A percentile compares a stretch with the other conserved stretches of the same genome.
These are phyloP conservation scores for Silene conica DNA, from an alignment of 148 eudicot genomes.

Conservation along the genomic window DNA sequence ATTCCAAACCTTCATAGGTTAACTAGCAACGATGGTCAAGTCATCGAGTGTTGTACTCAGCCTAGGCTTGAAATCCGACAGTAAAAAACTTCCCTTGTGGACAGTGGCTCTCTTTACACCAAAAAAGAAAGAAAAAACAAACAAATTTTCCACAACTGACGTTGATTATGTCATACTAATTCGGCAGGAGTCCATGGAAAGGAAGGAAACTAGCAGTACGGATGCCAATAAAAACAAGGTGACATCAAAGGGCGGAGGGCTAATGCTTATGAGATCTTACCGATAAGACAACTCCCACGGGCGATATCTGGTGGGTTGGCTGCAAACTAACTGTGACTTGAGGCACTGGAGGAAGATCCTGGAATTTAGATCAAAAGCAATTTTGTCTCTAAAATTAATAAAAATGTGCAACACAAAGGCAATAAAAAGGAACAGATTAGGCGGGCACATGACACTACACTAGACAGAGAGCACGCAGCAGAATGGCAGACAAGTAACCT, in stretches of 20 bases:
- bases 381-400: background rate
- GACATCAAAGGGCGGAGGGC: background rate
- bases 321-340: conserved; percentile 54
- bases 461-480: background rate
- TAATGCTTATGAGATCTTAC: conserved; percentile 37
- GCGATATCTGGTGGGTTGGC: conserved; percentile 64
- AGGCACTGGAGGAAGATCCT: conserved; percentile 89
- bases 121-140: too few relatives aligned
- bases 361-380: conserved; percentile 9
- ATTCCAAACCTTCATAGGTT: too few relatives aligned
- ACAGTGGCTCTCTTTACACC: too few relatives aligned
- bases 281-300: conserved; percentile 69
- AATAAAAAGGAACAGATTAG: background rate
- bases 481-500: background rate
- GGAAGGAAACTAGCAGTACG: background rate
- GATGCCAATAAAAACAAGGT: conserved; percentile 8
- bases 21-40: too few relatives aligned
- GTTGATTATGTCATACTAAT: conserved; percentile 5
- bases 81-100: too few relatives aligned
- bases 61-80: too few relatives aligned
- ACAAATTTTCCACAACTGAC: background rate
- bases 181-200: background rate
- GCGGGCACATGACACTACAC: background rate
- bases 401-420: background rate
- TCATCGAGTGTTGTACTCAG: too few relatives aligned